Conservation (phyloP, 2,329 filamentous ascomycete genomes). For the Fusarium camptoceras region DNA sequence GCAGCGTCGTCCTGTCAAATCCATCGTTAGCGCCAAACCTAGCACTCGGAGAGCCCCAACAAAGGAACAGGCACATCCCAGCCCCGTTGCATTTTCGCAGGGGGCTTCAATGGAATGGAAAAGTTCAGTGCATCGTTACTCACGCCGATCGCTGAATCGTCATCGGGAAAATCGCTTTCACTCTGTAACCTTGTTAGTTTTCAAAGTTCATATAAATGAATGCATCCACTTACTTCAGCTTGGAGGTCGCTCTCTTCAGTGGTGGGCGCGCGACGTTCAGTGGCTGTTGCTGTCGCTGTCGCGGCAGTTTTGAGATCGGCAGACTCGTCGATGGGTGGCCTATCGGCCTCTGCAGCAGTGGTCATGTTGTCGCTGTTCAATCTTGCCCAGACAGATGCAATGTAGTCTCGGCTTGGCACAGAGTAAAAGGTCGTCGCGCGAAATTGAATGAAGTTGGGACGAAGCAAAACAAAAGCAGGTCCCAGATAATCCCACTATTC, state of each 20-base stretch:
- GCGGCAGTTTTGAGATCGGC: background rate
- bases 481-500: background rate
- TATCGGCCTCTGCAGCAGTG: background rate
- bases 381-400: background rate
- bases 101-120: background rate
- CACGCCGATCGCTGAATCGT: constrained; percentile 44
- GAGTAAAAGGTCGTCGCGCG: background rate
- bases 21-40: background rate
- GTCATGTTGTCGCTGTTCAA: constrained; percentile 10
- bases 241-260: constrained; percentile 20
- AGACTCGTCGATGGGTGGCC: background rate
- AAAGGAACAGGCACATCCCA: background rate
- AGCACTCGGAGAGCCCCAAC: background rate
- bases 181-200: background rate
- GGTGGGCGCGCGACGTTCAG: constrained; percentile 1
- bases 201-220: too few relatives aligned
- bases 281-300: background rate
- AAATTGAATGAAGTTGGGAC: background rate
- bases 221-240: constrained; percentile 29
- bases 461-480: background rate
- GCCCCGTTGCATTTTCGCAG: background rate
- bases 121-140: background rate
- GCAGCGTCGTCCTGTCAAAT: constrained; percentile 41
- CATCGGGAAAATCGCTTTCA: constrained; percentile 24
- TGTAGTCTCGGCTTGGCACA: background rate